These are phyloP conservation scores for Moelleriella libera DNA, from an alignment of 2,329 filamentous ascomycete genomes.

Conservation along the genomic window DNA sequence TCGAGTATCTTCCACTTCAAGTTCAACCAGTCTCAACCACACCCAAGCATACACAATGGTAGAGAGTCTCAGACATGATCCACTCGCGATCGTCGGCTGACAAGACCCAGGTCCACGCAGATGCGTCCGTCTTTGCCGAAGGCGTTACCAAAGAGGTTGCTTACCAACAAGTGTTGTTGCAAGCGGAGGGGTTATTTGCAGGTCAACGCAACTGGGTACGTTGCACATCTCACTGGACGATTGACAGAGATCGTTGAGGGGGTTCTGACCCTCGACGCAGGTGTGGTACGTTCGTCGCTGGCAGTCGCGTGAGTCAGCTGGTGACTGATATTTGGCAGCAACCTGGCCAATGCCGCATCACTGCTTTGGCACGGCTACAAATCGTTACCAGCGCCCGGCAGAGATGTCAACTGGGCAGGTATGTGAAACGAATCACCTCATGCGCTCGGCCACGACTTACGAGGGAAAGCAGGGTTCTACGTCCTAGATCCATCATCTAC, in stretches of 20 bases:
- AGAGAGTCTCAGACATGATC: background rate
- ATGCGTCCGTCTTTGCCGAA: constrained; percentile 57
- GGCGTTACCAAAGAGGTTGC: constrained; percentile 57
- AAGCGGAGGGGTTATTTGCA: constrained; percentile 54
- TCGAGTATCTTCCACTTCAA: background rate
- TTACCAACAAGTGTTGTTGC: constrained; percentile 59
- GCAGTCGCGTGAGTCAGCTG: background rate
- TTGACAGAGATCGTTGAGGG: background rate
- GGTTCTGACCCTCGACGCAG: constrained; percentile 1
- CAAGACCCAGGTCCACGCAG: constrained; percentile 52
- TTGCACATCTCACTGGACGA: background rate
- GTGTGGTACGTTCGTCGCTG: constrained; percentile 8
- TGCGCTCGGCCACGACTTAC: background rate
- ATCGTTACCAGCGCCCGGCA: constrained; percentile 51
- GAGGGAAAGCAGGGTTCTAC: constrained; percentile 49
- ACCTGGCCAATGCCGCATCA: constrained; percentile 61
- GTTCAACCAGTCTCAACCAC: background rate
- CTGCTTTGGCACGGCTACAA: constrained; percentile 71
- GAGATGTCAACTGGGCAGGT: constrained; percentile 65
- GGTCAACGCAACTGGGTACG: constrained; percentile 70
- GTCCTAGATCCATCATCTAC: constrained; percentile 38
- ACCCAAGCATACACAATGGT: background rate
- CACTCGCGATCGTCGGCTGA: background rate
- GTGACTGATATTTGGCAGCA: constrained; percentile 17
- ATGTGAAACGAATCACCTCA: constrained; percentile 4